Evolutionary conservation across 1,139 yeast genomes (phyloP).

Genomic region (Blastobotrys persicus): DNA sequence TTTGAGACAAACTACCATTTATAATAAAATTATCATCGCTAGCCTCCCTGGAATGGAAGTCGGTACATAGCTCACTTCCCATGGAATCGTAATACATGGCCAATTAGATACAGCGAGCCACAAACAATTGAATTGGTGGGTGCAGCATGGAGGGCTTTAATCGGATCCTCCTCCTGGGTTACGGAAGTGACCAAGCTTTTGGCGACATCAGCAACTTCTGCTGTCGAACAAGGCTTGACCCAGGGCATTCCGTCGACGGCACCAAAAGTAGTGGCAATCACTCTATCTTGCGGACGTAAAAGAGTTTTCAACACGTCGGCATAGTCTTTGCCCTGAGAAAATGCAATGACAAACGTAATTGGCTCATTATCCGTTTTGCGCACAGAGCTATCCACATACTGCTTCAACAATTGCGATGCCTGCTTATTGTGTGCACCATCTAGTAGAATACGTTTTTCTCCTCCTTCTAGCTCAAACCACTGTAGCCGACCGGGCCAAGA

Average conservation of each 20-base stretch:
- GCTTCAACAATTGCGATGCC: constrained; percentile 69
- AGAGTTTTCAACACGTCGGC: constrained; percentile 52
- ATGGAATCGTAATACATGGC: constrained; percentile 46
- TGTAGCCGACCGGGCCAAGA: constrained; percentile 45
- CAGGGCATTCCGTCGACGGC: constrained; percentile 90
- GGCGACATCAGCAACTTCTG: constrained; percentile 37
- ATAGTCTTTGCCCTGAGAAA: constrained; percentile 70
- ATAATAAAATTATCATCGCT: too few species aligned
- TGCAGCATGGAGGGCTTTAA: constrained; percentile 27
- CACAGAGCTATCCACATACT: constrained; percentile 39
- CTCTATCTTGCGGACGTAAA: constrained; percentile 49
- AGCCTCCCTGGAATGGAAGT: too few species aligned
- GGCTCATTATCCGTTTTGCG: constrained; percentile 34
- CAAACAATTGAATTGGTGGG: constrained; percentile 55
- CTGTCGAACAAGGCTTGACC: constrained; percentile 55
- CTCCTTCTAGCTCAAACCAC: constrained; percentile 36
- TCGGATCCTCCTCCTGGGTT: not conserved
- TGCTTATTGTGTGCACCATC: constrained; percentile 95
- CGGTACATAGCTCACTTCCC: not conserved
- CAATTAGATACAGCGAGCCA: constrained; percentile 76
- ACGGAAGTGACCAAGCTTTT: constrained; percentile 11
- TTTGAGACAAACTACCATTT: too few species aligned
- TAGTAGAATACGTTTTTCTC: constrained; percentile 65
- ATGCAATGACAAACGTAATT: constrained; percentile 64
- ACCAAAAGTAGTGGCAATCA: constrained; percentile 63